A percentile compares a stretch with the other conserved stretches of the same genome.
Conservation (phyloP, 1,139 yeast species). For the Blastobotrys indianensis region DNA sequence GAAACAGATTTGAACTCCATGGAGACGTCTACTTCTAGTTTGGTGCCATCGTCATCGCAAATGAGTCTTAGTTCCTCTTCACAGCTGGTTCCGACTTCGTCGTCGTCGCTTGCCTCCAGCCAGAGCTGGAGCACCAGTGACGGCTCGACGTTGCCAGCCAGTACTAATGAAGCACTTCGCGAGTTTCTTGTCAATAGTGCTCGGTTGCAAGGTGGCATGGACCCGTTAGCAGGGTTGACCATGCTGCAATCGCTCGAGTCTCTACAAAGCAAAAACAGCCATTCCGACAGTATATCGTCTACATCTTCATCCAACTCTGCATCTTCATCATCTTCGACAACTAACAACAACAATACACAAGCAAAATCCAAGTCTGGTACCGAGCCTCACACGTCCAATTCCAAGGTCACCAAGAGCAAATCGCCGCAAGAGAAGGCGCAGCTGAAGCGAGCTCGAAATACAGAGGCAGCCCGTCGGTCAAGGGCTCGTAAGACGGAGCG, state of each 20-base stretch:
- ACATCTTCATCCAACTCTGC: too few species aligned
- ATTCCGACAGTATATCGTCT: too few species aligned
- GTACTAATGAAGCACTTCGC: slow-evolving; percentile 1
- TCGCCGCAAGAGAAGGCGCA: slow-evolving; percentile 13
- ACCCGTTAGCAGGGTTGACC: not conserved
- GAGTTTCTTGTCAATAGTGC: not conserved
- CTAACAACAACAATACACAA: not conserved
- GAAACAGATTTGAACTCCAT: not conserved
- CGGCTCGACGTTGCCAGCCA: not conserved
- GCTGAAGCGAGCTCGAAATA: slow-evolving; percentile 88
- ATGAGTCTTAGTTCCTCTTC: too few species aligned
- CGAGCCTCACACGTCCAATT: not conserved
- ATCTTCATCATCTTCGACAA: not conserved
- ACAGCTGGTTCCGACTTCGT: too few species aligned
- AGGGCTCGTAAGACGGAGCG: slow-evolving; percentile 94
- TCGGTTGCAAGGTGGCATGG: not conserved
- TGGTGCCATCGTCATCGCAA: too few species aligned
- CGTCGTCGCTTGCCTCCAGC: too few species aligned
- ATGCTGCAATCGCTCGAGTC: not conserved
- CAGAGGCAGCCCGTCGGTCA: slow-evolving; percentile 96
- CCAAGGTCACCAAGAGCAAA: not conserved
- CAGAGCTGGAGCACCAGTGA: not conserved
- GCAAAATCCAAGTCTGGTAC: not conserved
- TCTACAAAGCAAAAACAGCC: not conserved
- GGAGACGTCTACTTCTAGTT: too few species aligned